Conservation (phyloP, 495 filamentous ascomycete species). For the Amniculicola lignicola region DNA sequence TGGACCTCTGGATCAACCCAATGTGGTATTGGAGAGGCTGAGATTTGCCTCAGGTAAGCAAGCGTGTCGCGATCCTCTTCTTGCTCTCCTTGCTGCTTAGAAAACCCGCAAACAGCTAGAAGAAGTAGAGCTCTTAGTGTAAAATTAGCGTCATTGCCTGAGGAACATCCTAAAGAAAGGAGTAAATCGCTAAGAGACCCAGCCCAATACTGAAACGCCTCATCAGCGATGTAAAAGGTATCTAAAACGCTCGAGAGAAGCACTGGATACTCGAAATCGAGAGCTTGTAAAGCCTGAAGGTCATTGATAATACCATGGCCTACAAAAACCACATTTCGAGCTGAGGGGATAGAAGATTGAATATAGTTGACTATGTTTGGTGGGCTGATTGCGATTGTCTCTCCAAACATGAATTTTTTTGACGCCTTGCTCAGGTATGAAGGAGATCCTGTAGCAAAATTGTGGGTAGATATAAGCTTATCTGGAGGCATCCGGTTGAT, state of each 20-base stretch:
- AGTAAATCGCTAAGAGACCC: conserved; percentile 9
- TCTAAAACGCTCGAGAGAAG: conserved; percentile 3
- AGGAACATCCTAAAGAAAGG: conserved; percentile 1
- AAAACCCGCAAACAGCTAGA: conserved; percentile 1
- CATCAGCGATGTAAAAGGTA: conserved; percentile 4
- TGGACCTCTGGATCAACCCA: conserved; percentile 9
- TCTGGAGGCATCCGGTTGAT: conserved; percentile 4
- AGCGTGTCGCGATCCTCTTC: not conserved
- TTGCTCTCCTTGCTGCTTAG: conserved; percentile 4
- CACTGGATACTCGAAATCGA: conserved; percentile 5
- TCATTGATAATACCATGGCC: conserved; percentile 13
- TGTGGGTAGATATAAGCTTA: conserved; percentile 12
- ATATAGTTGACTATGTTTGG: conserved; percentile 1
- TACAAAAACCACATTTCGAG: conserved; percentile 16
- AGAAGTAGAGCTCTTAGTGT: conserved; percentile 13
- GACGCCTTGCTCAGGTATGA: conserved; percentile 2
- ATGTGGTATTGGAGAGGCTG: conserved; percentile 4
- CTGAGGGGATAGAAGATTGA: conserved; percentile 3
- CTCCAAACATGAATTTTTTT: conserved; percentile 12
- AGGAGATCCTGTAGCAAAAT: conserved; percentile 14
- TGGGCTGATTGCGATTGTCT: conserved; percentile 2
- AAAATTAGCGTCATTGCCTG: conserved; percentile 17
- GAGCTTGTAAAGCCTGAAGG: conserved; percentile 14
- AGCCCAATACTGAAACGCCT: conserved; percentile 5
- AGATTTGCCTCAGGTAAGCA: not conserved